A percentile compares a stretch with the other conserved stretches of the same genome.
Evolutionary conservation across 805 yeast species (phyloP).

Genomic region (Sugiyamaella mastotermitis): DNA sequence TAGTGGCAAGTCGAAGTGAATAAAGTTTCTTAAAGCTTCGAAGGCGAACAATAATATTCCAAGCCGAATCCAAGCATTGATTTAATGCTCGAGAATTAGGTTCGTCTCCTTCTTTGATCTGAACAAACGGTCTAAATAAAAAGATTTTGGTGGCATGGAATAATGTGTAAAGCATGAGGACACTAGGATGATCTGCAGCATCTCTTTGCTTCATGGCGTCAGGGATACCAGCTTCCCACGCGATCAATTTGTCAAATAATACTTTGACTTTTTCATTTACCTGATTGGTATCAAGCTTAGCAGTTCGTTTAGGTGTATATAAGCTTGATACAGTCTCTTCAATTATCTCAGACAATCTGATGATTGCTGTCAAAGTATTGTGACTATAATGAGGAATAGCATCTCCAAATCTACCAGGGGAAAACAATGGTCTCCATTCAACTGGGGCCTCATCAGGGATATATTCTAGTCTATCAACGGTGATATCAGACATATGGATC

Average conservation of each 20-base stretch:
- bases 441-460: constrained; percentile 13
- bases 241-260: constrained; percentile 10
- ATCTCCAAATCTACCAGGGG: constrained; percentile 4
- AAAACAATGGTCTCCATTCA: constrained; percentile 15
- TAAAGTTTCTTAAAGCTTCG: constrained; percentile 12
- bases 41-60: constrained; percentile 10
- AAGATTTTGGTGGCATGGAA: constrained; percentile 15
- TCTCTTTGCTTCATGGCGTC: constrained; percentile 5
- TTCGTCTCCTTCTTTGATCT: constrained; percentile 3
- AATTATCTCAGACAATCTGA: constrained; percentile 16
- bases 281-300: constrained; percentile 5
- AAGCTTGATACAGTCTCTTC: constrained; percentile 12
- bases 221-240: constrained; percentile 14
- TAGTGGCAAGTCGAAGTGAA: constrained; percentile 14
- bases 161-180: constrained; percentile 14
- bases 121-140: constrained; percentile 14
- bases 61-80: constrained; percentile 9
- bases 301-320: constrained; percentile 11
- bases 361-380: constrained; percentile 15
- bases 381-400: constrained; percentile 14
- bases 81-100: constrained; percentile 6
- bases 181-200: constrained; percentile 12
- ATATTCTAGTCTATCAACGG: constrained; percentile 11
- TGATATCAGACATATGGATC: constrained; percentile 15
- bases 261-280: constrained; percentile 6